Conservation (phyloP, 768 basidiomycete species). For the Brasilioporus rufonigricans region DNA sequence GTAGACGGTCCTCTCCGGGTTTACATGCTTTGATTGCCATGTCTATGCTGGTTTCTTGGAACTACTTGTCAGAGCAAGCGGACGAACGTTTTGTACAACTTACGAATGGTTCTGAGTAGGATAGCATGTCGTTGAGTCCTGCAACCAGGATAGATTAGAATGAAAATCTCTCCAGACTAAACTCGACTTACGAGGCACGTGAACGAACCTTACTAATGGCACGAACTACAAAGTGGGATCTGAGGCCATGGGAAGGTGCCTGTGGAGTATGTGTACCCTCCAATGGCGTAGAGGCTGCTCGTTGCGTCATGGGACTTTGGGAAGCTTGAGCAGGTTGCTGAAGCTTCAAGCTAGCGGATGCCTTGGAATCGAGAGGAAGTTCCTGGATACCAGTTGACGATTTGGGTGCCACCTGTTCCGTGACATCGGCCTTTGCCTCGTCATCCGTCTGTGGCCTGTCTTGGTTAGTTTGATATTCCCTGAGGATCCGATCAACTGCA, state of each 20-base stretch:
- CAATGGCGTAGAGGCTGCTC: no score
- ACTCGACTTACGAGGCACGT: no score
- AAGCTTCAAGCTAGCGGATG: no score
- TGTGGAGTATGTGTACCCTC: no score
- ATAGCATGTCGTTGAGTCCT: slow-evolving; percentile 52
- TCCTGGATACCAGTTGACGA: neutral
- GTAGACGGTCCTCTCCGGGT: neutral
- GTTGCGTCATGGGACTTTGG: neutral
- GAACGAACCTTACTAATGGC: no score
- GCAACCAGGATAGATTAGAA: no score
- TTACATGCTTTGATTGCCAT: neutral
- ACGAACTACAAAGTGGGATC: no score
- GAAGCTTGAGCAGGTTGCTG: neutral
- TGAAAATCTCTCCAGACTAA: no score
- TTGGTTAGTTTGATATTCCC: neutral
- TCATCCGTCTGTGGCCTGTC: neutral
- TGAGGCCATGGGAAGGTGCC: no score
- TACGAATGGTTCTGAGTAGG: slow-evolving; percentile 39
- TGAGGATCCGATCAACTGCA: neutral
- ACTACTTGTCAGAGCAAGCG: neutral
- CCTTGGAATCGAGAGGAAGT: no score
- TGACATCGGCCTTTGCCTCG: neutral
- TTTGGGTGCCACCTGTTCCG: neutral
- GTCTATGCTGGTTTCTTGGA: neutral
- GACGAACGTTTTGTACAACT: neutral